Evolutionary conservation across 345 rosid genomes (phyloP), one percentile per base, ranked within the genome.

Genomic region (Camelina hispida): DNA sequence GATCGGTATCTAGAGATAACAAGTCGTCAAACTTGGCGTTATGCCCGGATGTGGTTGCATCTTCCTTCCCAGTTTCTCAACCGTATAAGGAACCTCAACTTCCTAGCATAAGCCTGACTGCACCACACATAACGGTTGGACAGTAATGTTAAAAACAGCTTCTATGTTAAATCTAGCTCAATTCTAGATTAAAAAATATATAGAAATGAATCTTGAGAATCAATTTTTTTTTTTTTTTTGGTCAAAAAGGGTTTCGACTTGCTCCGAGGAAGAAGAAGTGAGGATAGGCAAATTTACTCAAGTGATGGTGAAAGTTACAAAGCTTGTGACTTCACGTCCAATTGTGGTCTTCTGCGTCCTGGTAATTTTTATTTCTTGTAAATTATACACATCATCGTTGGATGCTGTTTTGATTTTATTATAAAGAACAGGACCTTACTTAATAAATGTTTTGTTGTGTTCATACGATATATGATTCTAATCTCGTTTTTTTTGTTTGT

Each of bases 11-110:
- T 64, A 64, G 69, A 48, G 78, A 79, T 66, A 55, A 57, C 76
- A 77, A 85, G 81, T 74, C 61, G 0, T 28, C 30, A 11, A 82
- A 79, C 78, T 66, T 54, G 52, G 76, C 80, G 22, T 71, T 81
- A 71, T 87, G 83, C 85, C 79, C 93, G 55, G 78, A 66, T 81
- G 80, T 84, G 77, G 71, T 86, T 71, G 65, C 75, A 16, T 84
- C 89, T 54, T 91, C 91, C 62, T 85, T 89, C 76, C 82, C 91
- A 13, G 77, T 81, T 23, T 86, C 88, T 80, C 89, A 84, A 44
- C 44, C 81, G 14, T 63, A 63, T 78, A 72, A 73, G 44, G 85
- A 85, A 62, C 63, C 87, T 43, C 37, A 34, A 34, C 37, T 79
- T 85, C 82, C 52, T 85, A 84, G 63, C 81, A 76, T 69, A 80